phyloP scores from a whole-genome alignment of 331 rosid genomes.

The Erythrophleum ivorense region DNA sequence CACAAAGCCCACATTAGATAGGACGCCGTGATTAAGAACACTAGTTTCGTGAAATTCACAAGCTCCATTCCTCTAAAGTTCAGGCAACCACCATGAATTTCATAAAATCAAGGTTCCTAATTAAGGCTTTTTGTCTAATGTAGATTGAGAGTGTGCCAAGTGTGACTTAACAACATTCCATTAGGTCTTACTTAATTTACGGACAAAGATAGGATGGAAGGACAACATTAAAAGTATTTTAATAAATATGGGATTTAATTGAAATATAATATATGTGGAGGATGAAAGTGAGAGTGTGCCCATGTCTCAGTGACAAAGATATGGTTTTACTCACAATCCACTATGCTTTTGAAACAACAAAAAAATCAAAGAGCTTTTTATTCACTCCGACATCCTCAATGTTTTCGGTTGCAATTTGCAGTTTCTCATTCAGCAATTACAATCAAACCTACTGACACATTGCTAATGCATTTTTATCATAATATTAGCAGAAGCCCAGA shows the following conservation, averaged over 20 bases:
- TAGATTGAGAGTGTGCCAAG: not conserved
- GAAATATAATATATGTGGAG: not conserved
- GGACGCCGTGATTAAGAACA: not conserved
- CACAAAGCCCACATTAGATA: not conserved
- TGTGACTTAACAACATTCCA: not conserved
- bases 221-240: not conserved
- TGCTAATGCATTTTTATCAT: conserved; percentile 16
- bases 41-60: not conserved
- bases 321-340: not conserved
- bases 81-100: too few relatives aligned
- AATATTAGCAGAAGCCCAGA: conserved; percentile 17
- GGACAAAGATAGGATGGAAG: too few relatives aligned
- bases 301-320: too few relatives aligned
- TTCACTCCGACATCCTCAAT: not conserved
- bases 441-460: not conserved
- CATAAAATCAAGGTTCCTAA: too few relatives aligned
- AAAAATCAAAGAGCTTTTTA: not conserved
- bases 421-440: not conserved
- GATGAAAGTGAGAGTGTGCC: too few relatives aligned
- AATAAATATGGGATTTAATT: too few relatives aligned
- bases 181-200: not conserved
- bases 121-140: too few relatives aligned
- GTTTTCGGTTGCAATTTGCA: conserved; percentile 12
- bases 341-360: not conserved
- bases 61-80: not conserved